Percentiles rank a stretch among this genome's conserved stretches.
phyloP scores from a whole-genome alignment of 768 basidiomycete genomes.

The Floccularia luteovirens region DNA sequence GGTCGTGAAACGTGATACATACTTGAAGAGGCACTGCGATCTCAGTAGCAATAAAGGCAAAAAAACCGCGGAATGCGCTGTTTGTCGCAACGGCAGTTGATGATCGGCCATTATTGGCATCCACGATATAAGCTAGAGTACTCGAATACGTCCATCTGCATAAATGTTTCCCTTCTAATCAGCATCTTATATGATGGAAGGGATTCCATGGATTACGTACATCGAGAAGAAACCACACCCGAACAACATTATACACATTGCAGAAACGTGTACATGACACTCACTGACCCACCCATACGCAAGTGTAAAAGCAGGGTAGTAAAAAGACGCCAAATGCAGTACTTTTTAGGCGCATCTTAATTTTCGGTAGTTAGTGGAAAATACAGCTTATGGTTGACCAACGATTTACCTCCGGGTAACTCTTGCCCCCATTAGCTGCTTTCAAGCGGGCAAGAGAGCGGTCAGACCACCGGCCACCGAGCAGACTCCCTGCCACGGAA shows the following conservation, averaged over 20 bases:
- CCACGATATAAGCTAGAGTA: constrained; percentile 79
- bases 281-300: constrained; percentile 74
- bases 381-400: background rate
- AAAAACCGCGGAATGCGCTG: constrained; percentile 63
- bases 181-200: background rate
- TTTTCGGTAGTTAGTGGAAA: background rate
- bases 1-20: constrained; percentile 14
- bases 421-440: constrained; percentile 28
- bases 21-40: constrained; percentile 70
- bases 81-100: constrained; percentile 72
- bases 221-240: constrained; percentile 66
- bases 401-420: constrained; percentile 57
- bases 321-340: constrained; percentile 49
- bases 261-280: constrained; percentile 55
- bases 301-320: constrained; percentile 51
- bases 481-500: constrained; percentile 29
- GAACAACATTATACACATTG: constrained; percentile 67
- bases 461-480: constrained; percentile 41
- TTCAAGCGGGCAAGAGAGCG: constrained; percentile 26
- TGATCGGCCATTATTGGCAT: constrained; percentile 77
- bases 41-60: constrained; percentile 65
- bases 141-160: constrained; percentile 50
- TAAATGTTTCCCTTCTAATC: background rate
- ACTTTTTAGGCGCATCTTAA: constrained; percentile 67
- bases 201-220: constrained; percentile 41